A percentile compares a stretch with the other conserved stretches of the same genome.
phyloP scores from a whole-genome alignment of 2,329 filamentous ascomycete species.

The Pochonia chlamydosporia region DNA sequence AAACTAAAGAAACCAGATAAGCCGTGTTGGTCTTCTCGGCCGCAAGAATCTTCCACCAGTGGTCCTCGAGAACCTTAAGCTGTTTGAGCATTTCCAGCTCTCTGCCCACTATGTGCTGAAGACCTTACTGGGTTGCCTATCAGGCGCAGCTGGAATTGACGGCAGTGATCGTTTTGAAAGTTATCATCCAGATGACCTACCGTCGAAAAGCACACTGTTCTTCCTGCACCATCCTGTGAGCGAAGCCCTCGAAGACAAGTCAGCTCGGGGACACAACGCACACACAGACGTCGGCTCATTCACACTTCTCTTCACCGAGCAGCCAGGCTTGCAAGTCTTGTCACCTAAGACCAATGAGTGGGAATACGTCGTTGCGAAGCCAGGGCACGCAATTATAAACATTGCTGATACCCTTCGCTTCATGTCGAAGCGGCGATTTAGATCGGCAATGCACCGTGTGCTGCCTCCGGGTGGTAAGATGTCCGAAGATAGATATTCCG shows the following conservation, averaged over 20 bases:
- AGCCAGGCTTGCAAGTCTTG: constrained; percentile 50
- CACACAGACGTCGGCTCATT: constrained; percentile 49
- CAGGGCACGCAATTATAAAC: constrained; percentile 9
- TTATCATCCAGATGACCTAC: neutral
- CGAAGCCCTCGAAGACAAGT: constrained; percentile 14
- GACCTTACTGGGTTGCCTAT: neutral
- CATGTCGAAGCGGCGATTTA: constrained; percentile 5
- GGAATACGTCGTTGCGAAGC: constrained; percentile 7
- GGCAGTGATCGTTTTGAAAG: neutral
- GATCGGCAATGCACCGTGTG: constrained; percentile 10
- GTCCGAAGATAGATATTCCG: constrained; percentile 8
- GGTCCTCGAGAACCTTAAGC: neutral
- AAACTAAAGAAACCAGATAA: neutral
- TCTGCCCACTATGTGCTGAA: neutral
- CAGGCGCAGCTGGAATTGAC: neutral
- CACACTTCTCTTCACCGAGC: constrained; percentile 45
- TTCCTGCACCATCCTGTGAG: neutral
- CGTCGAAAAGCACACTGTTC: neutral
- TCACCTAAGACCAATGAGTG: constrained; percentile 26
- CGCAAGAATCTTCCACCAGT: neutral
- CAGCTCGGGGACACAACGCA: constrained; percentile 35
- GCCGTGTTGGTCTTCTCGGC: neutral
- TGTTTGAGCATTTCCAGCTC: neutral
- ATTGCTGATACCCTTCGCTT: constrained; percentile 10
- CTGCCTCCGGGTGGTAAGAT: constrained; percentile 1